Base-by-base conservation (phyloP, 2,329 filamentous ascomycete species). In the Aplosporella prunicola region DNA sequence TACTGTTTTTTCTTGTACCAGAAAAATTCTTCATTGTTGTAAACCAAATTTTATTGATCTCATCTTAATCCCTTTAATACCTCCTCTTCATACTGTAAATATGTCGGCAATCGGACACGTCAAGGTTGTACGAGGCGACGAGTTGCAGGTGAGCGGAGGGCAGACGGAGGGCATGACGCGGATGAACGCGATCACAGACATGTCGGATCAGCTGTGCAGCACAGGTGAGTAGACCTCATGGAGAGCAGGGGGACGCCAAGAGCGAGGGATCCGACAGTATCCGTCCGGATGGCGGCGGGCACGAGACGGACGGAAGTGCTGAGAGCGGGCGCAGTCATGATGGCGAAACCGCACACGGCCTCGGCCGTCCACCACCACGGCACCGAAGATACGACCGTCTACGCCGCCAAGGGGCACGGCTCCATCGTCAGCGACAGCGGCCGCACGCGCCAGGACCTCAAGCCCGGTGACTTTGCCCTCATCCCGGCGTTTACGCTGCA, bases 401-500 rank as follows among this genome's bases (percentile, higher is more conserved):
- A 80, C 49, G 74, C 72, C 9, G 70, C 73, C 9, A 71, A 69
- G 2, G 80, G 81, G 9, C 66, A 66, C 35, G 78, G 79, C 5
- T 61, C 69, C 10, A 65, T 85, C 7, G 66, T 82, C 3, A 77
- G 75, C 14, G 62, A 64, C 15, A 66, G 69, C 27, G 69, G 74
- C 9, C 69, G 68, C 31, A 70, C 71, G 43, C 68, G 71, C 22
- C 68, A 80, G 43, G 62, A 72, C 13, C 64, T 86, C 5, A 56
- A 57, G 1, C 66, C 74, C 0, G 80, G 81, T 0, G 80, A 84
- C 53, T 85, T 82, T 55, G 78, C 78, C 3, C 67, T 82, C 38
- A 71, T 85, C 9, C 80, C 80, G 0, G 72, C 78, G 0, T 82
- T 71, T 67, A 74, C 75, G 0, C 79, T 85, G 53, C 78, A 85